Evolutionary conservation across 2,329 filamentous ascomycete genomes (phyloP).

Genomic region (Xylaria sp.): DNA sequence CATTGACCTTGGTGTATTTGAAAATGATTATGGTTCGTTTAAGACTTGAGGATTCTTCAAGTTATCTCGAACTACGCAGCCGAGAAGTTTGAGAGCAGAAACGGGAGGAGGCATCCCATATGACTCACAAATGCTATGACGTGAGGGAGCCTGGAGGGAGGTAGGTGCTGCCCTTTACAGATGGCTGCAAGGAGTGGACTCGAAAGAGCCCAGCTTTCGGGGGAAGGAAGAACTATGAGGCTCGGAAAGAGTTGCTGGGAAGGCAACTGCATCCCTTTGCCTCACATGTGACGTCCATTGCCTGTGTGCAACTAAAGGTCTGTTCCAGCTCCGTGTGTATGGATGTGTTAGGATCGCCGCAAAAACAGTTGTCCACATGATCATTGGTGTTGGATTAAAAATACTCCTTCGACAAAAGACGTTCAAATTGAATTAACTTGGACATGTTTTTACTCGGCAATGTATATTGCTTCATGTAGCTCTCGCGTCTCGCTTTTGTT

Average conservation of each 20-base stretch:
- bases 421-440: background rate
- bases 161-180: background rate
- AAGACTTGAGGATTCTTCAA: background rate
- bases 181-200: background rate
- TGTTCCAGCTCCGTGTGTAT: background rate
- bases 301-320: background rate
- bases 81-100: background rate
- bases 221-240: background rate
- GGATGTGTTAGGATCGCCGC: background rate
- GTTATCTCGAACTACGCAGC: background rate
- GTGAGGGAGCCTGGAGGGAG: no score
- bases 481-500: constrained; percentile 38
- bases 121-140: background rate
- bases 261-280: background rate
- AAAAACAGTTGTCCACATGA: background rate
- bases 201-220: constrained; percentile 11
- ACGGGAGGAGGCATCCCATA: background rate
- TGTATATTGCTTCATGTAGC: background rate
- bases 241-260: constrained; percentile 1
- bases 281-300: background rate
- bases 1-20: background rate
- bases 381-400: background rate
- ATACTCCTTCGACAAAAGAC: background rate
- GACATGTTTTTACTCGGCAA: background rate
- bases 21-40: background rate